Conservation (phyloP, 2,329 filamentous ascomycete genomes). For the Cryphonectria nitschkei region DNA sequence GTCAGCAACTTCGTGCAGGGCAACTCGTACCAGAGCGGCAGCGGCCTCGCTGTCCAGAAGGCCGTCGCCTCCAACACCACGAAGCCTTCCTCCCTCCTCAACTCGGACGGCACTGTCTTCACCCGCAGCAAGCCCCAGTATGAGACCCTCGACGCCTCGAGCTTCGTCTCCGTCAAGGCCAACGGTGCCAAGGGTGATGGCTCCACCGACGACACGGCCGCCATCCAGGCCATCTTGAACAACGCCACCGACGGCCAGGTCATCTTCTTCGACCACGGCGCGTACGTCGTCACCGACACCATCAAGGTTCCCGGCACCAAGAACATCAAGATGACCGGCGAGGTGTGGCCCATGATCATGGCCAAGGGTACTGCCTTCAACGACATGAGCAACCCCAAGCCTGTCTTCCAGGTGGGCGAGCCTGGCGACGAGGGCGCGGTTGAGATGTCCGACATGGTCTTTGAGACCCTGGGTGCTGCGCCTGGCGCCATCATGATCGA, state of each 20-base stretch:
- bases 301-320: conserved; percentile 66
- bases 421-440: conserved; percentile 76
- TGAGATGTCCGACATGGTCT: conserved; percentile 86
- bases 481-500: conserved; percentile 89
- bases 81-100: conserved; percentile 71
- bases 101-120: conserved; percentile 69
- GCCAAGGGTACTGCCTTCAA: conserved; percentile 75
- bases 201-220: conserved; percentile 80
- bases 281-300: conserved; percentile 72
- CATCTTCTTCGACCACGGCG: conserved; percentile 76
- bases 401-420: conserved; percentile 85
- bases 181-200: conserved; percentile 88
- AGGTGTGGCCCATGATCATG: conserved; percentile 90
- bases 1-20: conserved; percentile 81
- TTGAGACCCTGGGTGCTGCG: conserved; percentile 80
- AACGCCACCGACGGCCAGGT: conserved; percentile 65
- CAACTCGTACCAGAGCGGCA: conserved; percentile 63
- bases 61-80: conserved; percentile 54
- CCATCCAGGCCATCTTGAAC: conserved; percentile 79
- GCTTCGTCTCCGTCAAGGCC: conserved; percentile 82
- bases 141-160: conserved; percentile 63
- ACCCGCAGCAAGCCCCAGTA: conserved; percentile 92
- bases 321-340: conserved; percentile 85
- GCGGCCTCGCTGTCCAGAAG: conserved; percentile 60
- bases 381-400: conserved; percentile 74